Conservation (phyloP, 2,329 filamentous ascomycete genomes). For the Alternaria gansuensis region DNA sequence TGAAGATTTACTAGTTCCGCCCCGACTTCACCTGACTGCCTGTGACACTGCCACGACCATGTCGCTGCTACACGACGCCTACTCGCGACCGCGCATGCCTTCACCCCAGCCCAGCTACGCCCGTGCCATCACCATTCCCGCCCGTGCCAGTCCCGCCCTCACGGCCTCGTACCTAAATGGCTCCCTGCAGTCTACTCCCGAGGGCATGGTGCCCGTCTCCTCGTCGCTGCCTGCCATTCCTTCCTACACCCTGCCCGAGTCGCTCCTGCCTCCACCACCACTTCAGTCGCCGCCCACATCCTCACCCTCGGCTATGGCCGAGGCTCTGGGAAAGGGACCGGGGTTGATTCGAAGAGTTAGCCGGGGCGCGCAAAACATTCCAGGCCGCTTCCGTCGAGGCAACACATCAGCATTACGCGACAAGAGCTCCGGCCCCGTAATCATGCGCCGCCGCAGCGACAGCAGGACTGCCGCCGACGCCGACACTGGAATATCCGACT, state of each 20-base stretch:
- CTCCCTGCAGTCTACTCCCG: slow-evolving; percentile 73
- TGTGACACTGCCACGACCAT: slow-evolving; percentile 29
- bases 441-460: slow-evolving; percentile 86
- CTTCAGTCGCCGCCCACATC: slow-evolving; percentile 49
- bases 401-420: slow-evolving; percentile 79
- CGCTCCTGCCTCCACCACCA: slow-evolving; percentile 65
- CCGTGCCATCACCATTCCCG: slow-evolving; percentile 50
- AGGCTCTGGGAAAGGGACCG: slow-evolving; percentile 68
- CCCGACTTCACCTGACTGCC: slow-evolving; percentile 10
- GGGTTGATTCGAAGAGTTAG: slow-evolving; percentile 85
- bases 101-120: slow-evolving; percentile 47
- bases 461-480: slow-evolving; percentile 74
- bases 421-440: slow-evolving; percentile 86
- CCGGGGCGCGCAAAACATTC: slow-evolving; percentile 76
- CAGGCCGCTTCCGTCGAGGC: slow-evolving; percentile 75
- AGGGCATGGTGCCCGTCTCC: slow-evolving; percentile 65
- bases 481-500: slow-evolving; percentile 59
- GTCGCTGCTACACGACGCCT: slow-evolving; percentile 44
- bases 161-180: slow-evolving; percentile 59
- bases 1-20: slow-evolving; percentile 39
- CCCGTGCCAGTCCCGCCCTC: slow-evolving; percentile 54
- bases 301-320: slow-evolving; percentile 67
- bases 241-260: slow-evolving; percentile 76
- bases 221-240: slow-evolving; percentile 57
- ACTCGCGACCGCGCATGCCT: slow-evolving; percentile 43